These are phyloP conservation scores for Daedalea quercina DNA, from an alignment of 768 basidiomycete genomes.

Conservation along the genomic window DNA sequence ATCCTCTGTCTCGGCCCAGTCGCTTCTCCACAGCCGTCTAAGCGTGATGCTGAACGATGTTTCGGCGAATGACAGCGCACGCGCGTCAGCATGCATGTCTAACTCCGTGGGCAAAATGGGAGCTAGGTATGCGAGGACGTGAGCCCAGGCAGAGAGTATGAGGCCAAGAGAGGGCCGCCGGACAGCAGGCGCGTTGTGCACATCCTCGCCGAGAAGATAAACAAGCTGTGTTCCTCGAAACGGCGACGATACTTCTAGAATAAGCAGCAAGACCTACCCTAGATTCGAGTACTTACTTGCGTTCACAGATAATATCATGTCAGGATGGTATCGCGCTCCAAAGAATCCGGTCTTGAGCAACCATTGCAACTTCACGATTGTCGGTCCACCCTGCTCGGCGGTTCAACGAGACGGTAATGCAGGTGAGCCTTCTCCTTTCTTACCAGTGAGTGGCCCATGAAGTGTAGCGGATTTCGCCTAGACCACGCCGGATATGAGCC, in stretches of 20 bases:
- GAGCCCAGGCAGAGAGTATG: slow-evolving; percentile 31
- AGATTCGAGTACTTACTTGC: slow-evolving; percentile 24
- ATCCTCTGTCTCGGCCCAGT: slow-evolving; percentile 43
- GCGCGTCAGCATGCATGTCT: slow-evolving; percentile 39
- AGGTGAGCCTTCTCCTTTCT: slow-evolving; percentile 1
- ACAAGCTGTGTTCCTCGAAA: slow-evolving; percentile 44
- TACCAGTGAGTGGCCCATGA: slow-evolving; percentile 44
- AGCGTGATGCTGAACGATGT: slow-evolving; percentile 27
- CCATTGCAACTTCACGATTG: slow-evolving; percentile 39
- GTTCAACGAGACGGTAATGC: background rate
- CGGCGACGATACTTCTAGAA: slow-evolving; percentile 34
- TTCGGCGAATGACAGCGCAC: slow-evolving; percentile 34
- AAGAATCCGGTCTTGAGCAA: slow-evolving; percentile 37
- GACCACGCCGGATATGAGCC: slow-evolving; percentile 45
- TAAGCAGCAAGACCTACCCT: background rate
- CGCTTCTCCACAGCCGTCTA: slow-evolving; percentile 36
- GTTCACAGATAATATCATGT: slow-evolving; percentile 42
- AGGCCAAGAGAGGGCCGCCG: slow-evolving; percentile 35
- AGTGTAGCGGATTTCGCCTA: slow-evolving; percentile 34
- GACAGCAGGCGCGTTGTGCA: slow-evolving; percentile 34
- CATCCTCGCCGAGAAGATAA: slow-evolving; percentile 37
- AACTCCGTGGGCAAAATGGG: slow-evolving; percentile 32
- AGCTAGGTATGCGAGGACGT: slow-evolving; percentile 36
- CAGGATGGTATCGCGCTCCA: slow-evolving; percentile 28
- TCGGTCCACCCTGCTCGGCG: slow-evolving; percentile 35